phyloP scores from a whole-genome alignment of 225 moss, liverwort and hornwort species.

The Sphagnum contortum region DNA sequence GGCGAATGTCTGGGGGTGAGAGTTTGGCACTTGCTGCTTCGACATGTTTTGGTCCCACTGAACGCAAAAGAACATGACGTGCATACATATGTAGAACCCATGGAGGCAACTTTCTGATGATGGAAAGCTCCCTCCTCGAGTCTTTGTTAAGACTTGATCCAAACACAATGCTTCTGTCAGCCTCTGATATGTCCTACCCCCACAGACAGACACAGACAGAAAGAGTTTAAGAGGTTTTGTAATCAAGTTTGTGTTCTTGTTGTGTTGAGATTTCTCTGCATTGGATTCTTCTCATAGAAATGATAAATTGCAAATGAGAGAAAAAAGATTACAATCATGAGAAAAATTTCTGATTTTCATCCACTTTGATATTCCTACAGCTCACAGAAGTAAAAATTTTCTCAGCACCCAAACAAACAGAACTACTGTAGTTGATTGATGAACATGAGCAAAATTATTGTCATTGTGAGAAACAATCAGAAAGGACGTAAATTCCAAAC shows the following conservation, averaged over 20 bases:
- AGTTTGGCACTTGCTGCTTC: conserved; percentile 27
- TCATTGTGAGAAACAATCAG: no score
- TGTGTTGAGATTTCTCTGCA: no score
- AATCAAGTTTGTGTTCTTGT: no score
- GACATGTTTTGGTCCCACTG: conserved; percentile 32
- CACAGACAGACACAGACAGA: no score
- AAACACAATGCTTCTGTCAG: conserved; percentile 22
- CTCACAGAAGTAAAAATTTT: no score
- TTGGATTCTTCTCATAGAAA: no score
- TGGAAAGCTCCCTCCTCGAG: conserved; percentile 12
- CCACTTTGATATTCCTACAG: no score
- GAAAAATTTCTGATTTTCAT: not conserved
- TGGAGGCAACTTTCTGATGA: conserved; percentile 24
- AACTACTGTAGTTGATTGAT: no score
- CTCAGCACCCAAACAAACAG: no score
- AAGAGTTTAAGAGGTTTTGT: no score
- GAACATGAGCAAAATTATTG: no score
- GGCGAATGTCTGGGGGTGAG: conserved; percentile 30
- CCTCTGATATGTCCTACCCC: conserved; percentile 29
- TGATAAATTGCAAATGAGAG: no score
- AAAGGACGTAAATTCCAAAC: conserved; percentile 1
- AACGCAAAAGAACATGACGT: conserved; percentile 22
- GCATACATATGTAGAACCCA: conserved; percentile 42
- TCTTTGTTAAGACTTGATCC: conserved; percentile 1
- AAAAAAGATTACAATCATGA: not conserved